These are phyloP conservation scores for Bipolaris sorokiniana DNA, from an alignment of 2,329 filamentous ascomycete genomes.

Conservation along the genomic window DNA sequence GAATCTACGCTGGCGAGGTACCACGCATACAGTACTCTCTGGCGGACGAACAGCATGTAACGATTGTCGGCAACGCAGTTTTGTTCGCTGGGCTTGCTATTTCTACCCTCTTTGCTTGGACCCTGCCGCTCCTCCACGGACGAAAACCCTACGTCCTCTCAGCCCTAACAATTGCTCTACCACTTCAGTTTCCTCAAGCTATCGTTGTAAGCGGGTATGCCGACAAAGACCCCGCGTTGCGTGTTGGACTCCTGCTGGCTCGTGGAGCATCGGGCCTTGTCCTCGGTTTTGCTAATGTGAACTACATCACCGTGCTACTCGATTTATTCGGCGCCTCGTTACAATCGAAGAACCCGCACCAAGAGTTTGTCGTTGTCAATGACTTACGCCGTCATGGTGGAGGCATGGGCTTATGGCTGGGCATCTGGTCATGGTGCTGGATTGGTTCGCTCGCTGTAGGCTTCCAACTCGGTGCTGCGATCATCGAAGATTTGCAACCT, in stretches of 20 bases:
- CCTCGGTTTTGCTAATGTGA: slow-evolving; percentile 78
- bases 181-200: slow-evolving; percentile 77
- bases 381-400: slow-evolving; percentile 77
- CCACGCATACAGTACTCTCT: slow-evolving; percentile 81
- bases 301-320: slow-evolving; percentile 72
- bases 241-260: slow-evolving; percentile 66
- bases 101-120: slow-evolving; percentile 74
- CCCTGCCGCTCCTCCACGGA: slow-evolving; percentile 75
- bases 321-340: slow-evolving; percentile 79
- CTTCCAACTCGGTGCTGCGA: slow-evolving; percentile 72
- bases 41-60: slow-evolving; percentile 69
- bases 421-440: slow-evolving; percentile 71
- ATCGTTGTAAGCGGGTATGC: slow-evolving; percentile 62
- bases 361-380: slow-evolving; percentile 70
- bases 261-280: slow-evolving; percentile 70
- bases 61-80: slow-evolving; percentile 75
- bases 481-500: slow-evolving; percentile 69
- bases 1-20: slow-evolving; percentile 77
- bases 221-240: slow-evolving; percentile 62
- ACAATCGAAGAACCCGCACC: slow-evolving; percentile 73
- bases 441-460: slow-evolving; percentile 74
- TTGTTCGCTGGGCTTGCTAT: slow-evolving; percentile 74
- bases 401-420: slow-evolving; percentile 78
- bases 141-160: slow-evolving; percentile 77
- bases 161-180: slow-evolving; percentile 71